Base-by-base conservation (phyloP, 352 stramenopile species). In the Globisporangium echinulatum region DNA sequence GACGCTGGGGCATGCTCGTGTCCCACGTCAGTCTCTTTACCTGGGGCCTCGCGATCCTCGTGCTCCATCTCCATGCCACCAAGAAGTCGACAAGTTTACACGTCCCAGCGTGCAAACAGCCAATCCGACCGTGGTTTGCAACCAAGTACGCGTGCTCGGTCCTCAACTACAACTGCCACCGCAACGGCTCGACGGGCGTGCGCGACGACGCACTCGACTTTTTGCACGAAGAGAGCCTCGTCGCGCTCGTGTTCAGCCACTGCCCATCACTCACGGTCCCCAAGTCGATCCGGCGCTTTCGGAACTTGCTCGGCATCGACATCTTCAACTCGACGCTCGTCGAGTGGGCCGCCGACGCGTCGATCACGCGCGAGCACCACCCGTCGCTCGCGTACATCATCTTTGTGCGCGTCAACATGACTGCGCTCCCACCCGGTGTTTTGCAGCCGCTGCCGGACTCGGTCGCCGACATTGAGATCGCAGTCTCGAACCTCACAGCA, bases 241-340 rank as follows among this genome's bases (percentile, higher is more conserved):
- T 58, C 0, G 69, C 60, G 5, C 52, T 85, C 17, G 66, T 85
- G 10, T 74, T 85, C 42, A 68, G 61, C 37, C 77, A 87, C 55
- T 87, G 77, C 52, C 61, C 70, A 7, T 49, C 42, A 0, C 70
- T 87, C n/a, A 25, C 36, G 3, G 63, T 87, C 38, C 71, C 77
- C 0, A 36, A 51, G 33, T 56, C 57, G 0, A 67, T 83, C 37
- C 63, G 48, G 0, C 43, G 61, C 14, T 79, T 85, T 48, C 49
- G 47, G 5, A 76, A 82, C 13, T 36, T 87, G 8, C 62, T 85
- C 14, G 71, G 77, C 3, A 52, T 85, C 54, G 74, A 85, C 19
- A 71, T 85, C 14, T 87, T 66, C 64, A 87, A 87, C 50, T 75
- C 72, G 6, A 78, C 77, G 1, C 56, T 85, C 3, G 36, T 61